Percentiles rank a stretch among this genome's conserved stretches.
Conservation (phyloP, 2,329 filamentous ascomycete species). For the Pseudocercospora vitis region DNA sequence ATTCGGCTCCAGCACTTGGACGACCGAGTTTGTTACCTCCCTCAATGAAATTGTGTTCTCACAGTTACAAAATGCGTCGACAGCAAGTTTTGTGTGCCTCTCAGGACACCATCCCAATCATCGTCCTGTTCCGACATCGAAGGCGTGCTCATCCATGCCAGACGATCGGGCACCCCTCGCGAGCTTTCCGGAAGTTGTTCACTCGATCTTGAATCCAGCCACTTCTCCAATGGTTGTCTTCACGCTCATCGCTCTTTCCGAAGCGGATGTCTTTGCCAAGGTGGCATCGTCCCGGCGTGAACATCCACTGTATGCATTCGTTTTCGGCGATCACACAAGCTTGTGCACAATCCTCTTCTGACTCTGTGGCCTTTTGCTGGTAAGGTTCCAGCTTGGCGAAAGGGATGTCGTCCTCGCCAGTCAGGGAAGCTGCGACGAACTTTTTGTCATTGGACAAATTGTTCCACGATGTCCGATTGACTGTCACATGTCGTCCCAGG, state of each 20-base stretch:
- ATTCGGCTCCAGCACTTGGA: constrained; percentile 14
- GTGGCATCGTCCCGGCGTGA: constrained; percentile 36
- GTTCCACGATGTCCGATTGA: constrained; percentile 37
- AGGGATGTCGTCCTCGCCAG: constrained; percentile 24
- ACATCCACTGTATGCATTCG: constrained; percentile 41
- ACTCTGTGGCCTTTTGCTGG: constrained; percentile 32
- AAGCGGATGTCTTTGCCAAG: constrained; percentile 36
- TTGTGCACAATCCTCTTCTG: constrained; percentile 33
- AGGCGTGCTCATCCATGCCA: constrained; percentile 22
- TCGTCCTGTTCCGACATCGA: not conserved
- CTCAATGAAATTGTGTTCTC: not conserved
- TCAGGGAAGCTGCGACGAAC: constrained; percentile 27
- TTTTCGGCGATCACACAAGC: constrained; percentile 31
- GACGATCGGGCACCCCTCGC: constrained; percentile 28
- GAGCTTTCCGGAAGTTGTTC: constrained; percentile 25
- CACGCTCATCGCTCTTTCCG: constrained; percentile 36
- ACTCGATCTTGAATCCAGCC: constrained; percentile 37
- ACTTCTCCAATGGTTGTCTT: constrained; percentile 33
- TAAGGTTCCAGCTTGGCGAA: constrained; percentile 27
- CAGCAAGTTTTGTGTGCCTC: not conserved
- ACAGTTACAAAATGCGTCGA: not conserved
- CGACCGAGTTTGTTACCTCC: not conserved
- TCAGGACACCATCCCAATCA: not conserved
- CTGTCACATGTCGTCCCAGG: constrained; percentile 33
- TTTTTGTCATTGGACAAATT: constrained; percentile 36